Evolutionary conservation across 2,329 filamentous ascomycete species (phyloP).

Genomic region (Aureobasidium melanogenum): DNA sequence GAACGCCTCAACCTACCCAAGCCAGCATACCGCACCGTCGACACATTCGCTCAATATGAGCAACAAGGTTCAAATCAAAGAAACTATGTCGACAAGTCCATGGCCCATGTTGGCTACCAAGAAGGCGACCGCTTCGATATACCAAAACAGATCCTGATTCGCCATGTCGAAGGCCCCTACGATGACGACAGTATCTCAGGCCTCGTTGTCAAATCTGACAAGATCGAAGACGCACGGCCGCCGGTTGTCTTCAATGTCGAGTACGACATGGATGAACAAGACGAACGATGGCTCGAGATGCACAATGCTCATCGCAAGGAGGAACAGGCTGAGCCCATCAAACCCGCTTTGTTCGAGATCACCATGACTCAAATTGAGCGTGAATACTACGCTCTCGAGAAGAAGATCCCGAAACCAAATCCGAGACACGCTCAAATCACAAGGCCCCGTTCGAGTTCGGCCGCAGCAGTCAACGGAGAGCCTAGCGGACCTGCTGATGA

Average conservation of each 20-base stretch:
- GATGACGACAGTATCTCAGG: conserved; percentile 51
- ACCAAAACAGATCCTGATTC: conserved; percentile 62
- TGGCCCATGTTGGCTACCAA: conserved; percentile 94
- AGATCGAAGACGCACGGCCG: conserved; percentile 41
- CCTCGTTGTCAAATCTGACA: conserved; percentile 46
- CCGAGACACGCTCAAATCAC: conserved; percentile 94
- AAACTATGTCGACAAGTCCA: conserved; percentile 81
- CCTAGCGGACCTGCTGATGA: conserved; percentile 73
- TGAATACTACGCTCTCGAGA: conserved; percentile 94
- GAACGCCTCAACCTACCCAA: conserved; percentile 70
- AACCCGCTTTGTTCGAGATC: conserved; percentile 90
- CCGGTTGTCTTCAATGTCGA: conserved; percentile 69
- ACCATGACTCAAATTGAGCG: conserved; percentile 99
- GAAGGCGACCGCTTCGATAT: conserved; percentile 84
- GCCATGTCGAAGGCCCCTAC: conserved; percentile 52
- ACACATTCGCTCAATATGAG: conserved; percentile 72
- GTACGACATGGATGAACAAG: conserved; percentile 99
- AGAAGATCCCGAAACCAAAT: conserved; percentile 87
- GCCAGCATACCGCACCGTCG: conserved; percentile 66
- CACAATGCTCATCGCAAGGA: conserved; percentile 70
- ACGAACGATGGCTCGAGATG: conserved; percentile 87
- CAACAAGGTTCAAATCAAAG: conserved; percentile 76
- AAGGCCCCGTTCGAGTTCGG: conserved; percentile 83
- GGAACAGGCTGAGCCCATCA: conserved; percentile 71
- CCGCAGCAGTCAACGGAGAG: conserved; percentile 91